These are phyloP conservation scores for Ophioceras dolichostomum DNA, from an alignment of 2,329 filamentous ascomycete genomes.

Conservation along the genomic window DNA sequence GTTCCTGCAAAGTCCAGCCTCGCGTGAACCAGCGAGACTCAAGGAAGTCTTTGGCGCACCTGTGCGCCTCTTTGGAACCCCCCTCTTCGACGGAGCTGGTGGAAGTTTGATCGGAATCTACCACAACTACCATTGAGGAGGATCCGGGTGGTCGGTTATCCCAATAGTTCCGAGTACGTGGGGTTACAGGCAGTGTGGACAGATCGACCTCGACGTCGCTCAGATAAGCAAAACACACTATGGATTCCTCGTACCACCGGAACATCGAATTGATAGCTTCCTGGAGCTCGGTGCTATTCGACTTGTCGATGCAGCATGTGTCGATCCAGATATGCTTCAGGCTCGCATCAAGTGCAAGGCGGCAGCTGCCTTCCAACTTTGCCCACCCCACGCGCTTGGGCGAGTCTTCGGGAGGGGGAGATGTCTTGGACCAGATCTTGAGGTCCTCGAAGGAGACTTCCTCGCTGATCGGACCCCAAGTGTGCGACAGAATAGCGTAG, in stretches of 20 bases:
- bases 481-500: slow-evolving; percentile 12
- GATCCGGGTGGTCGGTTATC: no score
- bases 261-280: slow-evolving; percentile 12
- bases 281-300: slow-evolving; percentile 5
- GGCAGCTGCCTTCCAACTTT: slow-evolving; percentile 6
- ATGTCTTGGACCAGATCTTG: no score
- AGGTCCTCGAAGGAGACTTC: slow-evolving; percentile 5
- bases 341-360: not conserved
- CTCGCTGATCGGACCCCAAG: slow-evolving; percentile 5
- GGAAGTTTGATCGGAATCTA: no score
- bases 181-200: no score
- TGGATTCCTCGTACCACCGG: slow-evolving; percentile 6
- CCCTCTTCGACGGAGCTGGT: no score
- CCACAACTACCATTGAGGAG: no score
- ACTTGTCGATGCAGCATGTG: slow-evolving; percentile 11
- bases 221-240: slow-evolving; percentile 6
- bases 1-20: slow-evolving; percentile 3
- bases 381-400: not conserved
- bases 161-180: no score
- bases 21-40: slow-evolving; percentile 2
- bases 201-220: slow-evolving; percentile 3
- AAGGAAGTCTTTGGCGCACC: not conserved
- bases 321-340: slow-evolving; percentile 7
- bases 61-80: no score
- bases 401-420: not conserved